Base-by-base conservation (phyloP, 768 basidiomycete species). In the Lactarius quietus region DNA sequence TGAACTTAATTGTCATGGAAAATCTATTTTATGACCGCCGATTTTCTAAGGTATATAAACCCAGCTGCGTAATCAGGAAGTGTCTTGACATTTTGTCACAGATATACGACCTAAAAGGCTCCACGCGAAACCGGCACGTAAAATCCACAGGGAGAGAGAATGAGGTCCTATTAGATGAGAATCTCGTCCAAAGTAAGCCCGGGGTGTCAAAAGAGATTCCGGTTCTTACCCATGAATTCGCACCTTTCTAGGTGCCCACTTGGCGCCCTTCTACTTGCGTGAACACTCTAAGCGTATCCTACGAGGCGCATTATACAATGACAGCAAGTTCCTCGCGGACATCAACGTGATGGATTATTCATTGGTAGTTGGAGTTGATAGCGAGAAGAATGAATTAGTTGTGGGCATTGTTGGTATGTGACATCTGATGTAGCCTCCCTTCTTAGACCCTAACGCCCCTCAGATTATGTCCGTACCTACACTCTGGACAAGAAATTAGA, bases 401-500 rank as follows among this genome's bases (percentile, higher is more conserved):
- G 84, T 96, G 52, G 97, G 97, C 26, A 98, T 99, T 43, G 94
- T 99, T 61, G 96, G 96, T 90, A 77, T 72, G 95, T 80, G 1
- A 66, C 70, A 17, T 29, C 18, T 39, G 17, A 55, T 2, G 23
- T 33, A n/a, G 1, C 52, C 35, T 52, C 23, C 15, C 55, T 17
- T 48, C 64, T 3, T 63, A 38, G 18, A 20, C 28, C 20, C 57
- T 63, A n/a, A 57, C 35, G n/a, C 9, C 45, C 35, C 35, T 38
- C 29, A 95, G 94, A 97, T 74, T 97, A 94, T 72, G 92, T 96
- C 68, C 89, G 95, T 10, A 95, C 94, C 4, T 96, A 95, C 73
- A 96, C 93, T 0, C 97, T 94, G 94, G 97, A 99, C 79, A 99
- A 99, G 80, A 95, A 94, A 70, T 79, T 99, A 20, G 97, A 98